phyloP scores from a whole-genome alignment of 1,139 yeast genomes.

The Geotrichum bryndzae region DNA sequence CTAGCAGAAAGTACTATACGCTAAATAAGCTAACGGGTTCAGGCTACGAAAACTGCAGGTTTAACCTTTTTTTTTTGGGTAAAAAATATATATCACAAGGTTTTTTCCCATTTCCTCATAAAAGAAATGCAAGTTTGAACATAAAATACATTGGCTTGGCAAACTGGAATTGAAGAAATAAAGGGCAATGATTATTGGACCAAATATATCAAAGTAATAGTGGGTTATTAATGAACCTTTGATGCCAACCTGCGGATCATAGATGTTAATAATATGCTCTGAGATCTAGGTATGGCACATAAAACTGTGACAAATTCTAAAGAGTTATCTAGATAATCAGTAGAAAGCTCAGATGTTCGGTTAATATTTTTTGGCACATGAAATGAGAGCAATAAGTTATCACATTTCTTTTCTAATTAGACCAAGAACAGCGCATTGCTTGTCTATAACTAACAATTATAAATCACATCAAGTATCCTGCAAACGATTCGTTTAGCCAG shows the following conservation, averaged over 20 bases:
- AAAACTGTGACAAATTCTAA: neutral
- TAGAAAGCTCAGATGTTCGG: neutral
- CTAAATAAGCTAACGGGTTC: neutral
- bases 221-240: neutral
- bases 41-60: neutral
- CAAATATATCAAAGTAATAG: neutral
- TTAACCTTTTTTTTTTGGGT: neutral
- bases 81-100: neutral
- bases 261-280: neutral
- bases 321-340: neutral
- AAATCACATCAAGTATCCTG: no score
- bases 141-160: neutral
- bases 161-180: neutral
- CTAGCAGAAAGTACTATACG: neutral
- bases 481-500: no score
- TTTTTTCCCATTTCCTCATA: neutral
- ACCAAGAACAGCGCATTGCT: no score
- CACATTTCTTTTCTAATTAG: no score
- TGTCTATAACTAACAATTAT: no score
- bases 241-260: neutral
- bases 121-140: neutral
- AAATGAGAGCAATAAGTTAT: neutral
- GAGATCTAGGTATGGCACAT: neutral
- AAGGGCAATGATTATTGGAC: neutral
- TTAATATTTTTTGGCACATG: neutral